phyloP scores from a whole-genome alignment of 495 filamentous ascomycete genomes.

The Lepidopterella palustris region DNA sequence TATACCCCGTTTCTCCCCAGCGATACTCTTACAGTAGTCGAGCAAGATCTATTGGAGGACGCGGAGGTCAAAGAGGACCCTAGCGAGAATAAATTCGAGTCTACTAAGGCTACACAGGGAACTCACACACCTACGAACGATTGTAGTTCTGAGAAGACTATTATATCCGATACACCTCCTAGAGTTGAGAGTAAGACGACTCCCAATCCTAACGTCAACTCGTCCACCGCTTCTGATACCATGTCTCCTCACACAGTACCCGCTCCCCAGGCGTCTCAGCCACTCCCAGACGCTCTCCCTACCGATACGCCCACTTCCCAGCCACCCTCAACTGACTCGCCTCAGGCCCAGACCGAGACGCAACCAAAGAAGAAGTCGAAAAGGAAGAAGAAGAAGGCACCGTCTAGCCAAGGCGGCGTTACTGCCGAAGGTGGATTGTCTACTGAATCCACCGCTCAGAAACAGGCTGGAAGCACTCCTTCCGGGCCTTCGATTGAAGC shows the following conservation, averaged over 20 bases:
- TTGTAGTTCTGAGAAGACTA: too few relatives aligned
- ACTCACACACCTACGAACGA: too few relatives aligned
- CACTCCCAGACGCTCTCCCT: too few relatives aligned
- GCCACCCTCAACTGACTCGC: not conserved
- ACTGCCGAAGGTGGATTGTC: not conserved
- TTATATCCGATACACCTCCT: too few relatives aligned
- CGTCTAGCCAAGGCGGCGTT: not conserved
- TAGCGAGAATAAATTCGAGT: not conserved
- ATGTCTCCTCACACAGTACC: too few relatives aligned
- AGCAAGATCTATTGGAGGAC: not conserved
- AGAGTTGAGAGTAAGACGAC: too few relatives aligned
- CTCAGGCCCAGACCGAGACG: not conserved
- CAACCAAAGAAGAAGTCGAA: not conserved
- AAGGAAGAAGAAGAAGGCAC: slow-evolving; percentile 1
- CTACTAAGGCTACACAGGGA: too few relatives aligned
- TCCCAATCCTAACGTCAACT: too few relatives aligned
- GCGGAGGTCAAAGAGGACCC: not conserved
- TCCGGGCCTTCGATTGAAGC: not conserved
- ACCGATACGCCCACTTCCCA: not conserved
- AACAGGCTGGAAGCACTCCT: not conserved
- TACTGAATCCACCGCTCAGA: not conserved
- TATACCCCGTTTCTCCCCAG: not conserved
- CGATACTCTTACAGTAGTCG: too few relatives aligned
- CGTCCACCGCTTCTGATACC: too few relatives aligned
- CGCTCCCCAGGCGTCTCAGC: too few relatives aligned